Evolutionary conservation across 2,329 filamentous ascomycete genomes (phyloP).

Genomic region (Xylaria sp.): DNA sequence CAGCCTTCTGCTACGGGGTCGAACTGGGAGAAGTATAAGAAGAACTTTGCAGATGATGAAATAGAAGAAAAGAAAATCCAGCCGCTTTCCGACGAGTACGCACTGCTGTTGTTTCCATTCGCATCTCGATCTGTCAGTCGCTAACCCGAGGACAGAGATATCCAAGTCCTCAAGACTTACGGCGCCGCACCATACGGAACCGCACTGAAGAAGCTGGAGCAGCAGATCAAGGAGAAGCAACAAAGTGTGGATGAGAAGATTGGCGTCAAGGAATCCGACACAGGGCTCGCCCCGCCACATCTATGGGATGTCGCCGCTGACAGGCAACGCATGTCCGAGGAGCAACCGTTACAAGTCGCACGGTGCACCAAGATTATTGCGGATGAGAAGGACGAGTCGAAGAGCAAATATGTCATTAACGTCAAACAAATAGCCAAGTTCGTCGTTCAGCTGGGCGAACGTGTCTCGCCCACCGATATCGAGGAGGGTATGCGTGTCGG

Average conservation of each 20-base stretch:
- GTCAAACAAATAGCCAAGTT: conserved; percentile 99
- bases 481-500: conserved; percentile 99
- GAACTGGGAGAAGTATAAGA: conserved; percentile 99
- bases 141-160: conserved; percentile 75
- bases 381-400: conserved; percentile 93
- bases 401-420: conserved; percentile 99
- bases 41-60: conserved; percentile 96
- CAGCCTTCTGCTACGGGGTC: conserved; percentile 93
- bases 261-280: conserved; percentile 96
- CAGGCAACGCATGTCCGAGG: conserved; percentile 97
- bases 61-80: conserved; percentile 99
- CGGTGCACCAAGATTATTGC: conserved; percentile 99
- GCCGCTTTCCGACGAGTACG: conserved; percentile 94
- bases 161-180: conserved; percentile 99
- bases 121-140: conserved; percentile 25
- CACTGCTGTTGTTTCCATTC: conserved; percentile 39
- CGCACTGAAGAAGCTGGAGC: conserved; percentile 95
- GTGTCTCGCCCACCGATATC: conserved; percentile 97
- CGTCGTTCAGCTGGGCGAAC: conserved; percentile 95
- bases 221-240: conserved; percentile 99
- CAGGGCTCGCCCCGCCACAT: conserved; percentile 96
- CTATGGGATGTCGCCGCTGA: conserved; percentile 99
- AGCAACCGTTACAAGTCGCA: conserved; percentile 96
- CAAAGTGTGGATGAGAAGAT: conserved; percentile 99
- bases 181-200: conserved; percentile 95